Evolutionary conservation across 441 rosid genomes (phyloP).

Genomic region (Melastoma candidum): DNA sequence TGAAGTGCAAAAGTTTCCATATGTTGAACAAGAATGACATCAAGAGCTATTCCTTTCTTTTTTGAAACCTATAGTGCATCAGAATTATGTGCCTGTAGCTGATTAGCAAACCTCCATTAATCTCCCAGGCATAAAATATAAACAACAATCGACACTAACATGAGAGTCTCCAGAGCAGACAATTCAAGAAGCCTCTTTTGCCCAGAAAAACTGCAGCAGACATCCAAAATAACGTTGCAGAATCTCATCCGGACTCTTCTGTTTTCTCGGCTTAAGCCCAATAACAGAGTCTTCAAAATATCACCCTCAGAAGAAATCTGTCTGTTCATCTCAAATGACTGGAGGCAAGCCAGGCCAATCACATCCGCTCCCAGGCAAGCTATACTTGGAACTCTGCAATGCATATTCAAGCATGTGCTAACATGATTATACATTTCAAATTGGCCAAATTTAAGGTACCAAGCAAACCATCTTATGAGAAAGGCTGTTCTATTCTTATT

Average conservation of each 20-base stretch:
- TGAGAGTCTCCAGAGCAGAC: slow-evolving; percentile 30
- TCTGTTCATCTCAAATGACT: slow-evolving; percentile 31
- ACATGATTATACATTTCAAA: background rate
- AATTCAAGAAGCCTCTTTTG: slow-evolving; percentile 29
- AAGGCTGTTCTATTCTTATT: too few relatives aligned
- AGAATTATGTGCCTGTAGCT: too few relatives aligned
- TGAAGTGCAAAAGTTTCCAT: too few relatives aligned
- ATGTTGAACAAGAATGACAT: too few relatives aligned
- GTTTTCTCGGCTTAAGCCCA: slow-evolving; percentile 16
- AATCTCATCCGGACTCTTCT: slow-evolving; percentile 26
- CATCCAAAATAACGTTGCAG: slow-evolving; percentile 42
- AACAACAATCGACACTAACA: slow-evolving; percentile 26
- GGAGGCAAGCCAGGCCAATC: slow-evolving; percentile 35
- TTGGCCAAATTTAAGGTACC: too few relatives aligned
- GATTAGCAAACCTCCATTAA: too few relatives aligned
- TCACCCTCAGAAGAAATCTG: slow-evolving; percentile 30
- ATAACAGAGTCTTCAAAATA: slow-evolving; percentile 27
- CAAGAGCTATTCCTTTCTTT: too few relatives aligned
- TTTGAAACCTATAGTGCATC: too few relatives aligned
- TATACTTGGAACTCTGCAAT: slow-evolving; percentile 20
- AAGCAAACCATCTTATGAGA: too few relatives aligned
- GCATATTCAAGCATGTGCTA: background rate
- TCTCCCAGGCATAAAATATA: background rate
- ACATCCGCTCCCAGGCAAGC: slow-evolving; percentile 28
- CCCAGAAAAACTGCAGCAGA: slow-evolving; percentile 35